Evolutionary conservation across 2,329 filamentous ascomycete genomes (phyloP).

Genomic region (Balansia obtecta): DNA sequence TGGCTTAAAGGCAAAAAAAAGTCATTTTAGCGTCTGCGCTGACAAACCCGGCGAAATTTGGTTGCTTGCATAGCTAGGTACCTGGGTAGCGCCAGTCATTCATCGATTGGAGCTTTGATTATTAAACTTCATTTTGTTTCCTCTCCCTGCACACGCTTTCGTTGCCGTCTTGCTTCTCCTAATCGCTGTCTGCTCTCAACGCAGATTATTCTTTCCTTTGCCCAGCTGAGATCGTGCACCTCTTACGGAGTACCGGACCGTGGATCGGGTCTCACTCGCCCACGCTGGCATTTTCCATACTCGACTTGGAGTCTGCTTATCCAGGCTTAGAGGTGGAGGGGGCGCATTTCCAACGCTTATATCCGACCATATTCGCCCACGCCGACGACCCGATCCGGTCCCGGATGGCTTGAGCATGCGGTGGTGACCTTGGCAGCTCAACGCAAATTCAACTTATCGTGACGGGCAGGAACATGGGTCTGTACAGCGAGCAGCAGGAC

Average conservation of each 20-base stretch:
- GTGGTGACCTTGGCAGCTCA: slow-evolving; percentile 7
- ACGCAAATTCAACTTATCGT: slow-evolving; percentile 9
- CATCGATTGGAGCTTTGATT: not conserved
- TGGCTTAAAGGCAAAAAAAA: not conserved
- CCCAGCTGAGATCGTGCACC: not conserved
- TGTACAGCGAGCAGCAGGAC: slow-evolving; percentile 29
- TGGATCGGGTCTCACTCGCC: not conserved
- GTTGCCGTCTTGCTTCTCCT: not conserved
- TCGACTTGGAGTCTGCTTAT: slow-evolving; percentile 1
- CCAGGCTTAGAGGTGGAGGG: not conserved
- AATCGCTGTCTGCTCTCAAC: not conserved
- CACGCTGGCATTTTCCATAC: slow-evolving; percentile 1
- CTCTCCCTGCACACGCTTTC: not conserved
- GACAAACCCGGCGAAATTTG: slow-evolving; percentile 5
- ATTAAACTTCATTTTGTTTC: not conserved
- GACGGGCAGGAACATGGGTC: slow-evolving; percentile 16
- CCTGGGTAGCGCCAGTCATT: too few relatives aligned
- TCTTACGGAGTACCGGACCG: too few relatives aligned
- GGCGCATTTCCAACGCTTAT: not conserved
- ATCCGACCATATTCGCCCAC: not conserved
- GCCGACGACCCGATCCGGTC: slow-evolving; percentile 10
- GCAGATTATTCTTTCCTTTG: not conserved
- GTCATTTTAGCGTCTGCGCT: slow-evolving; percentile 5
- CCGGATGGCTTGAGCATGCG: slow-evolving; percentile 8
- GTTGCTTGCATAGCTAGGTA: not conserved